phyloP scores from a whole-genome alignment of 2,329 filamentous ascomycete genomes.

The Apiospora hydei region DNA sequence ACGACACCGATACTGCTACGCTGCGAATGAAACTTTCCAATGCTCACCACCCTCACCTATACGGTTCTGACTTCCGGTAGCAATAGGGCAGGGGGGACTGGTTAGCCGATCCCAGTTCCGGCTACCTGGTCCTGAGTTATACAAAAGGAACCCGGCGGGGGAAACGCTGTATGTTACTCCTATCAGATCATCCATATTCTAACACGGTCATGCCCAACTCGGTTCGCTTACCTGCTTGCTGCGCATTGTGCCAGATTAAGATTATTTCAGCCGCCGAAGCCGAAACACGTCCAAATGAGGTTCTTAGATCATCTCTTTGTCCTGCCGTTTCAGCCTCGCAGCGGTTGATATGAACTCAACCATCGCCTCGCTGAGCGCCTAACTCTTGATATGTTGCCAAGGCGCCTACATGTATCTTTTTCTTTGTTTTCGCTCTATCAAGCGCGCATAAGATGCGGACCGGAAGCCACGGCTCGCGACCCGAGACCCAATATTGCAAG shows the following conservation, averaged over 20 bases:
- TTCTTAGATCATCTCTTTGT: slow-evolving; percentile 9
- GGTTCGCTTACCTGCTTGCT: slow-evolving; percentile 8
- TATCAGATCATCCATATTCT: not conserved
- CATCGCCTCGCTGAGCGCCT: not conserved
- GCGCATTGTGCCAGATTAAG: slow-evolving; percentile 10
- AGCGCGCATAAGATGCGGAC: not conserved
- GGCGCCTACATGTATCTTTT: not conserved
- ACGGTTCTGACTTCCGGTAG: slow-evolving; percentile 2
- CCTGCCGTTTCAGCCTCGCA: not conserved
- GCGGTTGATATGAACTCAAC: not conserved
- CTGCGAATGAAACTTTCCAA: not conserved
- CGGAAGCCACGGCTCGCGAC: not conserved
- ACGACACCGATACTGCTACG: not conserved
- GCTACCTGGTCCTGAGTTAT: not conserved
- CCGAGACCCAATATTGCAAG: not conserved
- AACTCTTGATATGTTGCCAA: not conserved
- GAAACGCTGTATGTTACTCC: not conserved
- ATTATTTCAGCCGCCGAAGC: not conserved
- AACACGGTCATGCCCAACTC: not conserved
- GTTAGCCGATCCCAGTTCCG: slow-evolving; percentile 8
- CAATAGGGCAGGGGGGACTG: not conserved
- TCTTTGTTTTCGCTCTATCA: not conserved
- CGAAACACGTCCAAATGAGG: slow-evolving; percentile 14
- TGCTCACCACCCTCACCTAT: not conserved
- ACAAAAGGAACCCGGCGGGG: not conserved